Evolutionary conservation across 2,329 filamentous ascomycete species (phyloP), one percentile per base, ranked within the genome.

Genomic region (Colletotrichum horii): DNA sequence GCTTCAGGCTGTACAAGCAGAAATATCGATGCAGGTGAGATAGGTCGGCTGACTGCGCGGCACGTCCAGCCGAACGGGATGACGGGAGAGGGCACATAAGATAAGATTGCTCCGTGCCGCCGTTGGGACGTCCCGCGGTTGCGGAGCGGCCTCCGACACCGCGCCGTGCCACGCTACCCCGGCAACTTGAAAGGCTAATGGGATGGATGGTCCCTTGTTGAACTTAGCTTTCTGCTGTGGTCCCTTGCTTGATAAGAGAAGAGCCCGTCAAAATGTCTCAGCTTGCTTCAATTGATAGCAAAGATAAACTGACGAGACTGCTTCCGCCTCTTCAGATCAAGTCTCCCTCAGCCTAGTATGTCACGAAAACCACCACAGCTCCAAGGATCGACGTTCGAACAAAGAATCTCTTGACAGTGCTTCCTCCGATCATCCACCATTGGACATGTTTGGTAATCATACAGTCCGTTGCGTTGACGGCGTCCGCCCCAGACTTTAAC

Each of bases 301-400:
- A 48, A 52, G 43, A 52, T 52, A 2, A 52, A 22, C 43, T 1
- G 0, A 52, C 0, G 6, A n/a, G 43, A 48, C 0, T 48, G 3
- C 38, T 48, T 0, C 3, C 6, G 0, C 38, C 38, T 48, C 38
- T 48, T 12, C 38, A n/a, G 1, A 2, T 14, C 0, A n/a, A 52
- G 43, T 52, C 19, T 1, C 38, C 3, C 0, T n/a, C 38, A 19
- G 6, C 19, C 9, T 48, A 48, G 38, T 0, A 52, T 2, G 11
- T 52, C 43, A 52, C 43, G 0, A 3, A 16, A 22, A 58, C 1
- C 24, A 58, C 3, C 26, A 2, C 30, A 12, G 26, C 4, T 15
- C 2, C 26, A 60, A 60, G 16, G 30, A 8, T 30, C 26, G 26
- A 60, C 26, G 28, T 32, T 9, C 0, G 9, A 32, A 60, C 56